Evolutionary conservation across 495 filamentous ascomycete species (phyloP).

Genomic region (Penicillium ucsense): DNA sequence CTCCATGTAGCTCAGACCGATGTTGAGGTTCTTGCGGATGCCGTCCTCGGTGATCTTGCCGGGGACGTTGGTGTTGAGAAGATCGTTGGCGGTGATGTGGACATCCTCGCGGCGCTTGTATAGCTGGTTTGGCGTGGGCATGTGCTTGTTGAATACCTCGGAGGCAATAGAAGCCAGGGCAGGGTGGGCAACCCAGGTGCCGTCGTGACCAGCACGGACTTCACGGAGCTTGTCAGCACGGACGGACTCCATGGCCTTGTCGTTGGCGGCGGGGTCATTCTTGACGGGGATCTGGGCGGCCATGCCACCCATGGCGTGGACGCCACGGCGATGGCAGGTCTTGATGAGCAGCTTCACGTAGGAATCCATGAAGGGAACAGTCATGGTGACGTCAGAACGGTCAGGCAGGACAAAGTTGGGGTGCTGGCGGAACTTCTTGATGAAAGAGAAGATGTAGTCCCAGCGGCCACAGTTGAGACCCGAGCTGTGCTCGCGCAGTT

Average conservation of each 20-base stretch:
- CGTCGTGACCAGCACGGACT: constrained; percentile 90
- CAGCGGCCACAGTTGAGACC: constrained; percentile 97
- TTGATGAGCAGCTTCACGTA: constrained; percentile 95
- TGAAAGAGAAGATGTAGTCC: constrained; percentile 99
- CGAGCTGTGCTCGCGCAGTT: constrained; percentile 91
- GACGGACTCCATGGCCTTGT: constrained; percentile 88
- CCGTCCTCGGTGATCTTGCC: constrained; percentile 90
- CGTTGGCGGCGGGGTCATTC: constrained; percentile 80
- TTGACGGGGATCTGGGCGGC: constrained; percentile 99
- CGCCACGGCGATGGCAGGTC: constrained; percentile 90
- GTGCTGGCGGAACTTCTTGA: constrained; percentile 98
- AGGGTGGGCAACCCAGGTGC: constrained; percentile 95
- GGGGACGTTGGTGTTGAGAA: constrained; percentile 97
- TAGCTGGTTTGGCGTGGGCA: constrained; percentile 98
- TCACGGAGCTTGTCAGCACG: constrained; percentile 94
- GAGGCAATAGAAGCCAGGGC: constrained; percentile 81
- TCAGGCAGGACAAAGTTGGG: constrained; percentile 89
- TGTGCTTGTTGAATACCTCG: constrained; percentile 96
- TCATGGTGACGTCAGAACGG: constrained; percentile 89
- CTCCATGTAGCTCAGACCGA: constrained; percentile 97
- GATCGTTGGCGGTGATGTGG: constrained; percentile 72
- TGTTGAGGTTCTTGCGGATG: constrained; percentile 96
- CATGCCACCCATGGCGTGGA: constrained; percentile 99
- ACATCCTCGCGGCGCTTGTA: constrained; percentile 88
- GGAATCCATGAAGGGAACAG: constrained; percentile 96